Percentiles rank a stretch among this genome's conserved stretches.
Evolutionary conservation across 2,329 filamentous ascomycete genomes (phyloP).

Genomic region (Achaetomium macrosporum): DNA sequence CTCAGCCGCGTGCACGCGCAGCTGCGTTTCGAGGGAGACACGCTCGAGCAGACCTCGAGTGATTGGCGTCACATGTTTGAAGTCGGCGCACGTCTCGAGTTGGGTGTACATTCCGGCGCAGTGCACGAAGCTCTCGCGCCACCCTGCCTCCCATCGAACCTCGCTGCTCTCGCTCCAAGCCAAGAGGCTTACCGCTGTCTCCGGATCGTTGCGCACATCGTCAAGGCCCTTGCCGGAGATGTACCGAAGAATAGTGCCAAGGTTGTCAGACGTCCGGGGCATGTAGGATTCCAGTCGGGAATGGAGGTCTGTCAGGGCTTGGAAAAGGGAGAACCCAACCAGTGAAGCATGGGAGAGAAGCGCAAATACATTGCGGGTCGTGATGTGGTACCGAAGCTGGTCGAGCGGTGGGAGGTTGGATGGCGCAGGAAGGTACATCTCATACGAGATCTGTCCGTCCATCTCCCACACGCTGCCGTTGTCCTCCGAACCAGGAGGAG

Average conservation of each 20-base stretch:
- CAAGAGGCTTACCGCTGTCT: slow-evolving; percentile 55
- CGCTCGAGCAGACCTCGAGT: slow-evolving; percentile 58
- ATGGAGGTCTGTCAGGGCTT: slow-evolving; percentile 58
- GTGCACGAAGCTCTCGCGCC: slow-evolving; percentile 62
- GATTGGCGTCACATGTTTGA: slow-evolving; percentile 52
- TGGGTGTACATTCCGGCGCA: slow-evolving; percentile 56
- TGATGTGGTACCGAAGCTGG: slow-evolving; percentile 54
- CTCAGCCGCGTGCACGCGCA: slow-evolving; percentile 57
- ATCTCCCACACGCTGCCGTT: slow-evolving; percentile 34
- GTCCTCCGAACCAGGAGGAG: slow-evolving; percentile 42
- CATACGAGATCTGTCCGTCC: slow-evolving; percentile 53
- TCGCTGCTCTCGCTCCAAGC: slow-evolving; percentile 59
- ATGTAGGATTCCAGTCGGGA: slow-evolving; percentile 54
- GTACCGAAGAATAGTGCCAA: slow-evolving; percentile 56
- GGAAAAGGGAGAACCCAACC: slow-evolving; percentile 57
- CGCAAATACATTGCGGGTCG: slow-evolving; percentile 64
- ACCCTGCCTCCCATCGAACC: slow-evolving; percentile 61
- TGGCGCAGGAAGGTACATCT: slow-evolving; percentile 59
- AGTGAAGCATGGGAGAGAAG: slow-evolving; percentile 58
- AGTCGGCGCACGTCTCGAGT: slow-evolving; percentile 51
- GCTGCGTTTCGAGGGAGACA: slow-evolving; percentile 55
- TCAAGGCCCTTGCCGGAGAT: slow-evolving; percentile 54
- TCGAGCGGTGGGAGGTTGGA: slow-evolving; percentile 41
- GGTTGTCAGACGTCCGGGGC: slow-evolving; percentile 49
- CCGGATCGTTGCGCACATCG: slow-evolving; percentile 56